Base-by-base conservation (phyloP, 2,329 filamentous ascomycete genomes). In the Epichloe gansuensis region DNA sequence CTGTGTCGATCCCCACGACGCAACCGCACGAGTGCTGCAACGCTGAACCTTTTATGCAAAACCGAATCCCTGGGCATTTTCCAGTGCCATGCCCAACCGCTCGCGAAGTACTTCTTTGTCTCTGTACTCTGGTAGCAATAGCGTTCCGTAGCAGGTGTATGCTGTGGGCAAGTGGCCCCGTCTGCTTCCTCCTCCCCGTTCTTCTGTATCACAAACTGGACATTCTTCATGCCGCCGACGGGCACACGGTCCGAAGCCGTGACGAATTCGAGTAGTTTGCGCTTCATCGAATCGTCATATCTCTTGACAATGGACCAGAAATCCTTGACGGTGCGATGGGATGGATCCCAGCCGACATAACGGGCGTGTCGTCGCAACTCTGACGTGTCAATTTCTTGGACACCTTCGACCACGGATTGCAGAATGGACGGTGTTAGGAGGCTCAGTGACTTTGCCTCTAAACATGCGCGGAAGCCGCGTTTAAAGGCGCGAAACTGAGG, bases 211-310 rank as follows among this genome's bases (percentile, higher is more conserved):
- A 88, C 80, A 67, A 97, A 97, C 62, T 86, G 83, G 46, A 97
- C 72, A 60, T 86, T 89, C 57, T 80, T 78, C 63, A 91, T 82
- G 3, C 93, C 93, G 21, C 88, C 90, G 0, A 95, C 87, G 0
- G 93, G 93, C 2, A 97, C 80, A 2, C 93, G 80, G 63, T 96
- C 91, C 60, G 85, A 91, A 0, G 91, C 91, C 13, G 93, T 98
- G 34, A 98, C 91, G 62, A 98, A 98, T 65, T 96, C 90, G 35
- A 98, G 75, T 37, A 98, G 71, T 61, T 81, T 82, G 50, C 82
- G 79, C 67, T 85, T 85, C 74, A 91, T 85, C 45, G 78, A 74
- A 15, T 84, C 75, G 54, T 81, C 76, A 63, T 80, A 93, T 38
- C 65, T 68, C 57, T 78, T 78, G 1, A 95, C 86, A 7, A 96